Conservation (phyloP, 345 rosid species). For the Mercurialis annua region DNA sequence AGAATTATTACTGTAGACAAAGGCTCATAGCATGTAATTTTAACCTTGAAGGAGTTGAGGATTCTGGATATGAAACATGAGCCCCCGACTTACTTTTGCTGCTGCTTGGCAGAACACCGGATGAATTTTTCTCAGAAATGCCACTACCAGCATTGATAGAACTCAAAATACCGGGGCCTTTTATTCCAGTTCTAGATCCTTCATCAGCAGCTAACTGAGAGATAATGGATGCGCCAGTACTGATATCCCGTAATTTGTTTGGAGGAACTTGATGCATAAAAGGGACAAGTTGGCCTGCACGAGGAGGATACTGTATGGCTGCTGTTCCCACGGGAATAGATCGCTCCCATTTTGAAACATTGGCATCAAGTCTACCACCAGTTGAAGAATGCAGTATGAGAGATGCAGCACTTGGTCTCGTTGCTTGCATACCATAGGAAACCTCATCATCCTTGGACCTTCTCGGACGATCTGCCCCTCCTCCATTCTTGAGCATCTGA, state of each 20-base stretch:
- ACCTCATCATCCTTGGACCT: slow-evolving; percentile 56
- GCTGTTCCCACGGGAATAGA: slow-evolving; percentile 42
- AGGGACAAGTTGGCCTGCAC: slow-evolving; percentile 59
- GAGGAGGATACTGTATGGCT: slow-evolving; percentile 52
- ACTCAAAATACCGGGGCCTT: slow-evolving; percentile 62
- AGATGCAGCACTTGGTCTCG: slow-evolving; percentile 51
- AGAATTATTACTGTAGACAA: slow-evolving; percentile 10
- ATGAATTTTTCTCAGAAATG: slow-evolving; percentile 39
- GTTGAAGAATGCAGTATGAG: slow-evolving; percentile 45
- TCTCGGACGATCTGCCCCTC: slow-evolving; percentile 44
- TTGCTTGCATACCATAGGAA: slow-evolving; percentile 37
- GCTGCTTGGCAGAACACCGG: slow-evolving; percentile 40
- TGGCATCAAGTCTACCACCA: slow-evolving; percentile 44
- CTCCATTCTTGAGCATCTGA: slow-evolving; percentile 66
- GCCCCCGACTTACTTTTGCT: slow-evolving; percentile 40
- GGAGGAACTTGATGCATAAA: slow-evolving; percentile 56
- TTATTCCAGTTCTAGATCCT: slow-evolving; percentile 97
- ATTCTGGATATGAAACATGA: slow-evolving; percentile 46
- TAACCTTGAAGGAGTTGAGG: slow-evolving; percentile 63
- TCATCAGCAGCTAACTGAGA: slow-evolving; percentile 92
- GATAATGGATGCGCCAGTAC: slow-evolving; percentile 47
- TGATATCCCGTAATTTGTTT: slow-evolving; percentile 65
- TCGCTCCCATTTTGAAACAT: slow-evolving; percentile 48
- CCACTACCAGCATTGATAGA: slow-evolving; percentile 37
- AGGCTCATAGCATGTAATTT: slow-evolving; percentile 15